Evolutionary conservation across 108 stramenopile species (phyloP), one percentile per base, ranked within the genome.

Genomic region (Fistulifera solaris): DNA sequence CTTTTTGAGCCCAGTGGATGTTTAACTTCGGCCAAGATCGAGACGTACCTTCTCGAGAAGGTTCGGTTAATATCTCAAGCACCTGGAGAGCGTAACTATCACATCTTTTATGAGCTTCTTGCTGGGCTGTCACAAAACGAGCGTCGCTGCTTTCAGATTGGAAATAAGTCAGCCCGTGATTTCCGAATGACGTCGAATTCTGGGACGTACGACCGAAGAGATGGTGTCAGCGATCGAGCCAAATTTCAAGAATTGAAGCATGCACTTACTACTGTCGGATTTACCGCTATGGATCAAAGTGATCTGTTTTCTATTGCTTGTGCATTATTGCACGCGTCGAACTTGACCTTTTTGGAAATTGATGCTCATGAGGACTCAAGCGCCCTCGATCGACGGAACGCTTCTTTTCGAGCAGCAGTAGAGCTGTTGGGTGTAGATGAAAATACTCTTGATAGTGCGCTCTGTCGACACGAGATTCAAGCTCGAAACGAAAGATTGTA

Each of bases 31-130:
- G 95, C 93, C 0, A 67, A 72, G 15, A 87, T 98, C 52, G 73
- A 87, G 45, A 94, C 95, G 0, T 98, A 96, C 67, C 79, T 98
- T 8, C 68, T 96, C 14, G 95, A 98, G 62, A 94, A 95, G 59
- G 93, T 96, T 18, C 77, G 97, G 18, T 48, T 96, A 22, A 86
- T 87, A 17, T 71, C 79, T 11, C 85, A 85, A 45, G 61, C 81
- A 0, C 67, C 73, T 41, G 92, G 90, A 17, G 95, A 96, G 58
- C 67, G 95, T 24, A 96, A 96, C 58, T 96, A 92, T 61, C 92
- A 96, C 53, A 76, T 96, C 22, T 93, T 96, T 53, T 94, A 94
- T 54, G 90, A 96, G 63, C 55, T 70, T 28, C 65, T 76, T 1
- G 68, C 65, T 12, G 87, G 77, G 0, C 51, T 76, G 15, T 27